Evolutionary conservation across 2,329 filamentous ascomycete genomes (phyloP).

Genomic region (Ophiostoma novo-ulmi): DNA sequence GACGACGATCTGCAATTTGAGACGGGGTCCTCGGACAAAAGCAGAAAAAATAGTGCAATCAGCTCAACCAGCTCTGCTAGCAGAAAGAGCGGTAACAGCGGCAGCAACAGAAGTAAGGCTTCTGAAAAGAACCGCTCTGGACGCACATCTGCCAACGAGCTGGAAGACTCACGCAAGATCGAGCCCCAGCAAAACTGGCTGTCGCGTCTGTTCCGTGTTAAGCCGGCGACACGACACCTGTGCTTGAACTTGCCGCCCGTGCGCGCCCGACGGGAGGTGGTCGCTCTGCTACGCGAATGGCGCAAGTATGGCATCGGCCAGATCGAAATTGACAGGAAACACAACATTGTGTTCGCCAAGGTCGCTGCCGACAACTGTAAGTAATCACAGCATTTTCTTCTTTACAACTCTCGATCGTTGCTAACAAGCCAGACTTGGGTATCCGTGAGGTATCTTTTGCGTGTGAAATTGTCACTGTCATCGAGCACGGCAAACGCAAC

Average conservation of each 20-base stretch:
- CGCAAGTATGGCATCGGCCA: slow-evolving; percentile 73
- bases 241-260: slow-evolving; percentile 69
- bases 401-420: not conserved
- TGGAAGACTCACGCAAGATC: slow-evolving; percentile 49
- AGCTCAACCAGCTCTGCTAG: slow-evolving; percentile 17
- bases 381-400: not conserved
- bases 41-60: slow-evolving; percentile 15
- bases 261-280: slow-evolving; percentile 72
- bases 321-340: slow-evolving; percentile 70
- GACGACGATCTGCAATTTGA: slow-evolving; percentile 32
- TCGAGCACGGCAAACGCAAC: slow-evolving; percentile 74
- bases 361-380: slow-evolving; percentile 63
- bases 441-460: slow-evolving; percentile 87
- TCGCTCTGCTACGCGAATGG: slow-evolving; percentile 73
- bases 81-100: slow-evolving; percentile 15
- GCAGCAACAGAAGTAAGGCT: slow-evolving; percentile 20
- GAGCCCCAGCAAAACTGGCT: slow-evolving; percentile 79
- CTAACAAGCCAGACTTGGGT: slow-evolving; percentile 47
- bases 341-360: slow-evolving; percentile 72
- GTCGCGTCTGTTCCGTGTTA: slow-evolving; percentile 80
- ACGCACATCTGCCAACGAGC: slow-evolving; percentile 24
- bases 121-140: slow-evolving; percentile 17
- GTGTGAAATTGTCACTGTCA: slow-evolving; percentile 79
- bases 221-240: slow-evolving; percentile 69
- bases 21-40: slow-evolving; percentile 25